Conservation (phyloP, 2,329 filamentous ascomycete species). For the Colletotrichum tofieldiae region DNA sequence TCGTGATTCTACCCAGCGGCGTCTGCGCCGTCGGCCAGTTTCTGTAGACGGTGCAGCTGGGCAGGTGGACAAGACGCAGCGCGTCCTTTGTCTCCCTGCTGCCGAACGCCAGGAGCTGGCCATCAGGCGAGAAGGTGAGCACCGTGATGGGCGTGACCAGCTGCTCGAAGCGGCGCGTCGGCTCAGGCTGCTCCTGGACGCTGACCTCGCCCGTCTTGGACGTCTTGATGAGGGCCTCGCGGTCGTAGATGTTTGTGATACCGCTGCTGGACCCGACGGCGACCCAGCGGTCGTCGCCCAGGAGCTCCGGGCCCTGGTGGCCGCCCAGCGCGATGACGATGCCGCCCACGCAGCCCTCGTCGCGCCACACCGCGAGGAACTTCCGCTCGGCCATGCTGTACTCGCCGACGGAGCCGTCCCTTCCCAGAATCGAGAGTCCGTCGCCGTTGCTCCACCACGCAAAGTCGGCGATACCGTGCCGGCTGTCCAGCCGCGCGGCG, state of each 20-base stretch:
- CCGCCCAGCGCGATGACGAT: slow-evolving; percentile 88
- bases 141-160: slow-evolving; percentile 88
- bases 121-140: slow-evolving; percentile 87
- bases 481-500: slow-evolving; percentile 85
- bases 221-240: slow-evolving; percentile 70
- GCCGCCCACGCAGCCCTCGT: slow-evolving; percentile 90
- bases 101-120: slow-evolving; percentile 89
- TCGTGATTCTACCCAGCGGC: slow-evolving; percentile 86
- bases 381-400: slow-evolving; percentile 80
- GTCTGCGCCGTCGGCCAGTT: slow-evolving; percentile 98
- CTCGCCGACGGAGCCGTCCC: slow-evolving; percentile 91
- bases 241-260: slow-evolving; percentile 95
- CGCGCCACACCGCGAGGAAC: slow-evolving; percentile 87
- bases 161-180: slow-evolving; percentile 83
- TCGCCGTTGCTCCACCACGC: slow-evolving; percentile 91
- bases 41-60: slow-evolving; percentile 92
- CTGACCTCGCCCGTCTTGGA: slow-evolving; percentile 57
- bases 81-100: slow-evolving; percentile 92
- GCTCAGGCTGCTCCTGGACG: slow-evolving; percentile 79
- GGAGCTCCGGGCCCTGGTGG: slow-evolving; percentile 68
- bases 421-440: slow-evolving; percentile 86
- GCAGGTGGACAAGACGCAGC: slow-evolving; percentile 88
- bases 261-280: slow-evolving; percentile 89
- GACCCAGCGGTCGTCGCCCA: slow-evolving; percentile 91
- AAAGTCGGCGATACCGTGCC: slow-evolving; percentile 90